phyloP scores from a whole-genome alignment of 768 basidiomycete species.

The Boletus eberwhitei region DNA sequence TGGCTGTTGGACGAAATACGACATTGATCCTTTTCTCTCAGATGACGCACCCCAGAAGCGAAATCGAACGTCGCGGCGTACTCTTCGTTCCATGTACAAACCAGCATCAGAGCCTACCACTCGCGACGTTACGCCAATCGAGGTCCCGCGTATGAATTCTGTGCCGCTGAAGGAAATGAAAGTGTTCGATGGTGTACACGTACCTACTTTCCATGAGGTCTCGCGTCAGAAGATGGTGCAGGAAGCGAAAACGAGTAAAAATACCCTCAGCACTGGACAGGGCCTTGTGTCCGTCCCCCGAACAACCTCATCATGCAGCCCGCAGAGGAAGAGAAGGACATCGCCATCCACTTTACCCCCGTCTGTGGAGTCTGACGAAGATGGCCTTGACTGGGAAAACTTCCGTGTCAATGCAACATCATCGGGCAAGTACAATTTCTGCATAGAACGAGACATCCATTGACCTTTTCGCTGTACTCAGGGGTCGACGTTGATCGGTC shows the following conservation, averaged over 20 bases:
- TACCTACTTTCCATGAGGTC: slow-evolving; percentile 25
- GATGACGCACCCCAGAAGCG: slow-evolving; percentile 22
- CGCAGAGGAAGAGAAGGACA: background rate
- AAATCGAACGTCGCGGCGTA: slow-evolving; percentile 12
- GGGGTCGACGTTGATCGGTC: slow-evolving; percentile 25
- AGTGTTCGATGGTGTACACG: slow-evolving; percentile 31
- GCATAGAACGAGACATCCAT: background rate
- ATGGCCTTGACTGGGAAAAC: slow-evolving; percentile 34
- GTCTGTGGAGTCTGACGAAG: slow-evolving; percentile 14
- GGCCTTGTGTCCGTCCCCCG: background rate
- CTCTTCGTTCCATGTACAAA: slow-evolving; percentile 13
- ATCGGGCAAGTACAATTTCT: slow-evolving; percentile 18
- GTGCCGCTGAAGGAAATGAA: slow-evolving; percentile 19
- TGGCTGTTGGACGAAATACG: background rate
- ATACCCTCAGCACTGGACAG: background rate
- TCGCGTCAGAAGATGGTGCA: slow-evolving; percentile 7
- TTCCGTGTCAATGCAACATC: slow-evolving; percentile 13
- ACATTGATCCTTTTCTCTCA: slow-evolving; percentile 12
- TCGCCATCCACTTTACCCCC: background rate
- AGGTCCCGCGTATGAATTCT: slow-evolving; percentile 21
- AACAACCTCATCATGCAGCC: background rate
- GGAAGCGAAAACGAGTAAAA: background rate
- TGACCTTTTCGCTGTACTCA: background rate
- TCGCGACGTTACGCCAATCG: slow-evolving; percentile 19
- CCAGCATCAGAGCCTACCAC: slow-evolving; percentile 30